A percentile compares a stretch with the other conserved stretches of the same genome.
Evolutionary conservation across 106 monocot genomes (phyloP).

Genomic region (Xerophyta viscosa): DNA sequence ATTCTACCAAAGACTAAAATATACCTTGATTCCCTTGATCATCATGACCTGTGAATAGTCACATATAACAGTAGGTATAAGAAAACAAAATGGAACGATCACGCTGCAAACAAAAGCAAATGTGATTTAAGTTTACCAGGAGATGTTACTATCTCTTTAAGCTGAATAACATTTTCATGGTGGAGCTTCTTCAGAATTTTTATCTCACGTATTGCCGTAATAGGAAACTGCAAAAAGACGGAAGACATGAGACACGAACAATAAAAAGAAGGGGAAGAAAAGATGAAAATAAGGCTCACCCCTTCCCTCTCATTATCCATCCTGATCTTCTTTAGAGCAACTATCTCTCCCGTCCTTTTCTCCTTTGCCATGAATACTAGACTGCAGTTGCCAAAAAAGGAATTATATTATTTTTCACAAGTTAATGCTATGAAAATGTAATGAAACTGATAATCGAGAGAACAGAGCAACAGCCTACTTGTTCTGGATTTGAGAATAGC

Average conservation of each 20-base stretch:
- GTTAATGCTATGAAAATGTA: too few species aligned
- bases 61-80: too few species aligned
- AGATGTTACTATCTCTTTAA: slow-evolving; percentile 97
- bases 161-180: slow-evolving; percentile 89
- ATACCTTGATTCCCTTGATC: slow-evolving; percentile 88
- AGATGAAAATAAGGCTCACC: slow-evolving; percentile 26
- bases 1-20: neutral
- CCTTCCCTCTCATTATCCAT: slow-evolving; percentile 99
- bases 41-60: slow-evolving; percentile 14
- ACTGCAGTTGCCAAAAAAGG: slow-evolving; percentile 27
- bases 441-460: too few species aligned
- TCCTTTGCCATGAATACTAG: slow-evolving; percentile 98
- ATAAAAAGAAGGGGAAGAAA: neutral
- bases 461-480: too few species aligned
- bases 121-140: slow-evolving; percentile 38
- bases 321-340: slow-evolving; percentile 91
- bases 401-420: neutral
- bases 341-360: slow-evolving; percentile 81
- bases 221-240: slow-evolving; percentile 70
- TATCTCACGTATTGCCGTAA: slow-evolving; percentile 95
- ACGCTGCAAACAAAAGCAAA: too few species aligned
- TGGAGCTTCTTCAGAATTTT: slow-evolving; percentile 98
- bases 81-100: too few species aligned
- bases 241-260: neutral
- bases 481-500: too few species aligned